A percentile compares a stretch with the other conserved stretches of the same genome.
These are phyloP conservation scores for Psilocybe mexicana DNA, from an alignment of 1,284 basidiomycete species.

Conservation along the genomic window DNA sequence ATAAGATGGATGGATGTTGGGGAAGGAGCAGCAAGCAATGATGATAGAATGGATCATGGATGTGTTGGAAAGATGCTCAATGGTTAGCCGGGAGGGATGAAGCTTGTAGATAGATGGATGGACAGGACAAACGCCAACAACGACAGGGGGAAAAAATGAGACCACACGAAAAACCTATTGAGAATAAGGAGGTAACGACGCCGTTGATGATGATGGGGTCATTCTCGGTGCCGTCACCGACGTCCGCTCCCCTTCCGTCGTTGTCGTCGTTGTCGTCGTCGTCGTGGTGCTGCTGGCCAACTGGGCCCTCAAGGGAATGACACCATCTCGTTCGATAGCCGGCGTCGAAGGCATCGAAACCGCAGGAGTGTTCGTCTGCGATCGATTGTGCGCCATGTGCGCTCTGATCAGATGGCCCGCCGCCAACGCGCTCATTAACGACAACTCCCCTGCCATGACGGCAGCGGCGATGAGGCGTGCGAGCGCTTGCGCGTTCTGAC, in stretches of 20 bases:
- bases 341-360: conserved; percentile 67
- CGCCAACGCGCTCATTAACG: conserved; percentile 85
- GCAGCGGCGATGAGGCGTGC: conserved; percentile 86
- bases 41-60: too few species aligned
- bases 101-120: neutral
- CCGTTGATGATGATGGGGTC: conserved; percentile 31
- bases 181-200: conserved; percentile 36
- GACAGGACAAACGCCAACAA: neutral
- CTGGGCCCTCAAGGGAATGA: conserved; percentile 17
- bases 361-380: conserved; percentile 67
- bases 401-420: conserved; percentile 91
- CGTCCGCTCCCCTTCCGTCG: conserved; percentile 8
- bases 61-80: too few species aligned
- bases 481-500: conserved; percentile 84
- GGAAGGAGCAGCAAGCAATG: too few species aligned
- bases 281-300: conserved; percentile 6
- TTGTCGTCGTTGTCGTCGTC: too few species aligned
- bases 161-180: conserved; percentile 1
- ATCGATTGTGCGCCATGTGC: conserved; percentile 85
- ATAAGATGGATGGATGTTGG: too few species aligned
- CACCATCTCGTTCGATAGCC: conserved; percentile 25
- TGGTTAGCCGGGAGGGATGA: neutral
- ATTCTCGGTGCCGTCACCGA: conserved; percentile 4
- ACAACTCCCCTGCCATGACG: conserved; percentile 95
- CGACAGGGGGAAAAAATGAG: neutral